Evolutionary conservation across 345 rosid species (phyloP), one percentile per base, ranked within the genome.

Genomic region (Rubroshorea leprosula): DNA sequence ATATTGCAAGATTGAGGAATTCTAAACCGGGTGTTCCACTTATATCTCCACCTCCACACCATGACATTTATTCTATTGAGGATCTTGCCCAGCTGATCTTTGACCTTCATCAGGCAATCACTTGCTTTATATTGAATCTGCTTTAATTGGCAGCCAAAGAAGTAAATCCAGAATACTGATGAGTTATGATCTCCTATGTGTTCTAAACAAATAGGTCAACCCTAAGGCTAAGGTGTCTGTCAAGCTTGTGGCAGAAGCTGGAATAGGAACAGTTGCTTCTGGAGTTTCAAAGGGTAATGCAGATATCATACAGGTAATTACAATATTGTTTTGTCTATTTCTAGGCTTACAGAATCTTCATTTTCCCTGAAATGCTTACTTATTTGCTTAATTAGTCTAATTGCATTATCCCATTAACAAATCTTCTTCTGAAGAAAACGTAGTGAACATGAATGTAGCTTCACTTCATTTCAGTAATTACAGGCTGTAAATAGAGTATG

Each of bases 211-310:
- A 65, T 72, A 93, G 99, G 89, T 93, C 51, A 93, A 93, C 69
- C 94, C 96, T 50, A 89, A 76, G 64, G 99, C 99, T 29, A 93
- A 93, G 87, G 99, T 89, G 48, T 89, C 96, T 23, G 97, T 93
- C 67, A 93, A 93, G 83, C 92, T 93, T 4, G 99, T 93, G 12
- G 97, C 92, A 22, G 97, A 93, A 82, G 99, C 97, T 71, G 97
- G 99, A 41, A 93, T 93, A 15, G 99, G 99, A 59, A 93, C 97
- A 14, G 99, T 93, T 71, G 97, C 96, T 67, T 93, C 99, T 55
- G 97, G 99, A 22, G 99, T 93, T 78, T 90, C 99, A 23, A 89
- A 93, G 88, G 99, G 94, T 76, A 93, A 93, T 65, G 99, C 97
- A 48, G 97, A 93, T 76, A 63, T 93, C 46, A 82, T 93, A 66